Conservation (phyloP, 73 alveolate species). For the Tetrahymena elliotti region DNA sequence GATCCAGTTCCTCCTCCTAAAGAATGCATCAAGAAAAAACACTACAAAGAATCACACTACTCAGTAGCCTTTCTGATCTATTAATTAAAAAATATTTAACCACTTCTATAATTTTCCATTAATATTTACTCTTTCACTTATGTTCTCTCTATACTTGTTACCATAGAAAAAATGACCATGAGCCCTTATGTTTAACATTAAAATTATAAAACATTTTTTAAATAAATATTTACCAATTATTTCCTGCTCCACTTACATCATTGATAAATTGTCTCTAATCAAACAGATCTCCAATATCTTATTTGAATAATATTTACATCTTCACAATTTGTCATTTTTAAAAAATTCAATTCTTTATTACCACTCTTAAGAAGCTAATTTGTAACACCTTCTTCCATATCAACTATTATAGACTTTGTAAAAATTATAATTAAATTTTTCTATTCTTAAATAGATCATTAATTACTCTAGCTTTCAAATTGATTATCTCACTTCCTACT, state of each 20-base stretch:
- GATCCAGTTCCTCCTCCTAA: slow-evolving; percentile 99
- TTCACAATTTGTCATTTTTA: slow-evolving; percentile 28
- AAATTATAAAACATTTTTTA: background rate
- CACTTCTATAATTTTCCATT: too few species aligned
- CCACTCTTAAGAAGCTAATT: slow-evolving; percentile 89
- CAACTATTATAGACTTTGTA: slow-evolving; percentile 73
- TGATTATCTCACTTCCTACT: slow-evolving; percentile 53
- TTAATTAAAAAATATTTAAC: background rate
- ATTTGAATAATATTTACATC: slow-evolving; percentile 20
- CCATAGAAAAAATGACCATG: slow-evolving; percentile 42
- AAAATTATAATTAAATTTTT: background rate
- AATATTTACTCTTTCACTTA: slow-evolving; percentile 71
- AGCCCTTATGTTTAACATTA: background rate
- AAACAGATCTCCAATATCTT: slow-evolving; percentile 88
- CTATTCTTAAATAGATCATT: background rate
- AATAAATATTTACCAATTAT: slow-evolving; percentile 4
- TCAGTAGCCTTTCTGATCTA: slow-evolving; percentile 81
- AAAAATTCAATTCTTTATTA: slow-evolving; percentile 2
- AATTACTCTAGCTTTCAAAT: slow-evolving; percentile 60
- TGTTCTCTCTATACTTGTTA: slow-evolving; percentile 54
- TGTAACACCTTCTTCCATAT: slow-evolving; percentile 99
- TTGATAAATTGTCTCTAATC: slow-evolving; percentile 90
- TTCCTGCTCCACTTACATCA: slow-evolving; percentile 87
- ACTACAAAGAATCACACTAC: slow-evolving; percentile 96
- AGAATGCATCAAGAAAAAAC: slow-evolving; percentile 95